phyloP scores from a whole-genome alignment of 2,329 filamentous ascomycete species.

The Fusarium sp. region DNA sequence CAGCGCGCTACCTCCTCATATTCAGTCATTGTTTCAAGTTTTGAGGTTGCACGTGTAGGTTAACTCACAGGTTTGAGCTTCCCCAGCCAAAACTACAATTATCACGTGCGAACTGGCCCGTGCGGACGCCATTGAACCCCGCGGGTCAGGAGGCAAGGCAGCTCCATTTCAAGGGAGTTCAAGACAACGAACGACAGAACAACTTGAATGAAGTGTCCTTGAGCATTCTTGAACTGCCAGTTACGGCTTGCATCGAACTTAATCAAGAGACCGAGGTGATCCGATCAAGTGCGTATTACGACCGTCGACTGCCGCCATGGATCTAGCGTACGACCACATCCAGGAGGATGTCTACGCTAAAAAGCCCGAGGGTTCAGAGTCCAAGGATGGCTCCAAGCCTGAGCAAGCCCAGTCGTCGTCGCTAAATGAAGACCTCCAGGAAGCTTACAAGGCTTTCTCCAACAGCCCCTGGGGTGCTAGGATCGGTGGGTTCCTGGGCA shows the following conservation, averaged over 20 bases:
- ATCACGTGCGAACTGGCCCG: constrained; percentile 41
- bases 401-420: constrained; percentile 65
- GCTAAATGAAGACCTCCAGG: constrained; percentile 90
- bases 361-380: constrained; percentile 60
- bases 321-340: constrained; percentile 97
- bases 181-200: constrained; percentile 31
- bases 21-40: background rate
- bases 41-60: background rate
- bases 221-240: constrained; percentile 9
- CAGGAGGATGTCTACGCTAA: constrained; percentile 81
- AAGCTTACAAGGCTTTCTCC: constrained; percentile 94
- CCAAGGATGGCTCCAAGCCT: constrained; percentile 55
- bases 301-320: constrained; percentile 69
- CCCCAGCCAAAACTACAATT: background rate
- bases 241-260: background rate
- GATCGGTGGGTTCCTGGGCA: constrained; percentile 89
- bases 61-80: background rate
- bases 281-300: background rate
- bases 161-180: constrained; percentile 23
- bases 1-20: background rate
- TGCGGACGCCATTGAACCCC: constrained; percentile 39
- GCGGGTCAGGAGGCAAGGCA: constrained; percentile 41
- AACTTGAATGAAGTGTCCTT: constrained; percentile 24
- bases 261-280: background rate
- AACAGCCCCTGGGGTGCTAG: constrained; percentile 90